A percentile compares a stretch with the other conserved stretches of the same genome.
Evolutionary conservation across 805 yeast genomes (phyloP).

Genomic region (Zygoascus bituminiphila): DNA sequence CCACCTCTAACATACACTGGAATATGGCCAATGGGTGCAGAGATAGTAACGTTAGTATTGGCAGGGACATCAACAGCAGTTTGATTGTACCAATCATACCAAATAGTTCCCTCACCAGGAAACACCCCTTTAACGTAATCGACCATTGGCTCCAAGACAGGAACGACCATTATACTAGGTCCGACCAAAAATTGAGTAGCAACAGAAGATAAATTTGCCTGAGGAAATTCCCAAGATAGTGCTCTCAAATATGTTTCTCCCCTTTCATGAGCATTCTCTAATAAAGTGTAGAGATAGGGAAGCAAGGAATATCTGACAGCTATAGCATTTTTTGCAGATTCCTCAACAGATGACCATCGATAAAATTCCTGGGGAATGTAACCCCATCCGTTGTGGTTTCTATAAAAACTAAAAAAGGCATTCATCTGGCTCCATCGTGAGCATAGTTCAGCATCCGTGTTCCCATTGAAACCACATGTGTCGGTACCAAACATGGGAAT

Average conservation of each 20-base stretch:
- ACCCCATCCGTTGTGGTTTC: slow-evolving; percentile 28
- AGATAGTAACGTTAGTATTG: slow-evolving; percentile 32
- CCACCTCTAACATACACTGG: slow-evolving; percentile 80
- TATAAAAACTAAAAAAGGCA: slow-evolving; percentile 32
- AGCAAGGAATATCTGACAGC: slow-evolving; percentile 64
- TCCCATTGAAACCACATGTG: slow-evolving; percentile 89
- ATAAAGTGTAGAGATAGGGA: slow-evolving; percentile 73
- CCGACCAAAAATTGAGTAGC: slow-evolving; percentile 83
- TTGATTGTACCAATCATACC: slow-evolving; percentile 29
- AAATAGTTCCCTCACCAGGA: slow-evolving; percentile 33
- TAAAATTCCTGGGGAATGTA: slow-evolving; percentile 29
- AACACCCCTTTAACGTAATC: slow-evolving; percentile 35
- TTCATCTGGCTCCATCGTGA: slow-evolving; percentile 31
- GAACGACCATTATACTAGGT: slow-evolving; percentile 61
- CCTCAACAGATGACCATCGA: slow-evolving; percentile 26
- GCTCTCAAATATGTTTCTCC: slow-evolving; percentile 61
- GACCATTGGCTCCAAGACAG: slow-evolving; percentile 53
- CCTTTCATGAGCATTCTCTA: slow-evolving; percentile 47
- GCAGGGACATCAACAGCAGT: slow-evolving; percentile 20
- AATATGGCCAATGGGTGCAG: slow-evolving; percentile 47
- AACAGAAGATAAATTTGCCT: slow-evolving; percentile 41
- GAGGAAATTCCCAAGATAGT: slow-evolving; percentile 24
- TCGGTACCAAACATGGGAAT: slow-evolving; percentile 92
- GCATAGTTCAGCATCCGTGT: slow-evolving; percentile 66
- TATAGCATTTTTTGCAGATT: slow-evolving; percentile 48